A percentile compares a stretch with the other conserved stretches of the same genome.
These are phyloP conservation scores for Beauveria scarabaeidicola DNA, from an alignment of 2,329 filamentous ascomycete genomes.

Conservation along the genomic window DNA sequence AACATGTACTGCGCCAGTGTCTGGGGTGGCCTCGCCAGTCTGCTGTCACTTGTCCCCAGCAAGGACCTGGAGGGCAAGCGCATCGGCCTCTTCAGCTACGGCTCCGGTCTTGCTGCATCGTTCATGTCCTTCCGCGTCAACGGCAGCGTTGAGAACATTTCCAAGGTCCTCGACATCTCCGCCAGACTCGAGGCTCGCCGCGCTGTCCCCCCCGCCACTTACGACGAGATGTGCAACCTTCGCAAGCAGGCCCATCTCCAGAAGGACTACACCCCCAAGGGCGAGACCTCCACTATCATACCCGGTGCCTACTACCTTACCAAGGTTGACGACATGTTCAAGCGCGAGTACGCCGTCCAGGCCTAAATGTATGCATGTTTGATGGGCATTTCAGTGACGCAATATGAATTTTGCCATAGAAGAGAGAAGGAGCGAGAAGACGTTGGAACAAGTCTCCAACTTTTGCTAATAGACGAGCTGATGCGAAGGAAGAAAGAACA, in stretches of 20 bases:
- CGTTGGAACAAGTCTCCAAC: neutral
- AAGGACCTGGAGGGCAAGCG: constrained; percentile 61
- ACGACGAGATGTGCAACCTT: constrained; percentile 73
- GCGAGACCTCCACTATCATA: constrained; percentile 56
- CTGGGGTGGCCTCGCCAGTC: constrained; percentile 65
- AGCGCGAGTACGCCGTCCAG: constrained; percentile 69
- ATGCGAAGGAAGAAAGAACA: neutral
- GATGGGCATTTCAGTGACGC: constrained; percentile 1
- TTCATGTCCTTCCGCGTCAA: constrained; percentile 67
- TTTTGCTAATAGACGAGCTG: constrained; percentile 7
- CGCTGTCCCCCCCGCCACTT: constrained; percentile 60
- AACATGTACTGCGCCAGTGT: constrained; percentile 64
- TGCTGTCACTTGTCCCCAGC: constrained; percentile 57
- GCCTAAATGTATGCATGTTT: constrained; percentile 37
- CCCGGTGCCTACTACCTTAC: constrained; percentile 70
- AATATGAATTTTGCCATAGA: neutral
- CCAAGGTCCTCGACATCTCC: constrained; percentile 61
- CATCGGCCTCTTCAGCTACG: constrained; percentile 70
- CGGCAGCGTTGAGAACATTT: constrained; percentile 60
- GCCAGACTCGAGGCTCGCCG: constrained; percentile 57
- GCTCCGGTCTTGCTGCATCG: constrained; percentile 63
- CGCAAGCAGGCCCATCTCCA: constrained; percentile 77
- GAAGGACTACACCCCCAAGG: constrained; percentile 67
- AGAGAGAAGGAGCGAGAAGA: neutral
- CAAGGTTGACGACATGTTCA: constrained; percentile 79